Evolutionary conservation across 2,329 filamentous ascomycete genomes (phyloP).

Genomic region (Fusarium bulbicola): DNA sequence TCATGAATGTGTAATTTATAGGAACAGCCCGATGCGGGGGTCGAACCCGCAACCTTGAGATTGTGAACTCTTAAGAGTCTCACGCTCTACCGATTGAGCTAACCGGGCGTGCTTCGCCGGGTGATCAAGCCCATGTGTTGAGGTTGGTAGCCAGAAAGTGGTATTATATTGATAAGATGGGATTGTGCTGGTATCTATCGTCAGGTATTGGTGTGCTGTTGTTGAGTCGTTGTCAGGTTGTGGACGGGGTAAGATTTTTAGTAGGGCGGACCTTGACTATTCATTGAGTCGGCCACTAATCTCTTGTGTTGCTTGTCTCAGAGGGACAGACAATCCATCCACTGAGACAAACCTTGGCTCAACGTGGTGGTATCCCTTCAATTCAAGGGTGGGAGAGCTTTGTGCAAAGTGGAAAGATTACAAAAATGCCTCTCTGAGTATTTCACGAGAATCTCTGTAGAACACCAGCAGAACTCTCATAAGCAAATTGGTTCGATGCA

Average conservation of each 20-base stretch:
- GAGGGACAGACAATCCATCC: rapidly evolving
- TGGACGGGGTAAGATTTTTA: rapidly evolving
- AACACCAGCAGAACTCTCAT: rapidly evolving
- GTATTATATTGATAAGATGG: rapidly evolving
- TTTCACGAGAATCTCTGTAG: rapidly evolving
- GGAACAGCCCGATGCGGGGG: constrained; percentile 54
- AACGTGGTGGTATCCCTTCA: rapidly evolving
- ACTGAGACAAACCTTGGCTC: not conserved
- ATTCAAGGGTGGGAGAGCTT: not conserved
- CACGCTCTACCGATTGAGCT: constrained; percentile 66
- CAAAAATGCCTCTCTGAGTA: not conserved
- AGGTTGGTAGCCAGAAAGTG: rapidly evolving
- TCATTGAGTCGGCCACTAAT: no score
- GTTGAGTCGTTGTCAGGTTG: rapidly evolving
- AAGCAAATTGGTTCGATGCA: not conserved
- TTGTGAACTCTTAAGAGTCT: constrained; percentile 65
- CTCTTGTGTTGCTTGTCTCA: not conserved
- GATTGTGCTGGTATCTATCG: no score
- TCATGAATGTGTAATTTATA: constrained; percentile 38
- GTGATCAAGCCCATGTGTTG: constrained; percentile 38
- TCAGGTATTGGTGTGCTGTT: not conserved
- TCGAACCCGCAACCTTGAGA: constrained; percentile 68
- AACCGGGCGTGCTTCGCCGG: constrained; percentile 58
- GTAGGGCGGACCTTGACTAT: not conserved
- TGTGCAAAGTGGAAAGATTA: not conserved